A percentile compares a stretch with the other conserved stretches of the same genome.
Evolutionary conservation across 495 filamentous ascomycete species (phyloP).

Genomic region (Penicillium riverlandense): DNA sequence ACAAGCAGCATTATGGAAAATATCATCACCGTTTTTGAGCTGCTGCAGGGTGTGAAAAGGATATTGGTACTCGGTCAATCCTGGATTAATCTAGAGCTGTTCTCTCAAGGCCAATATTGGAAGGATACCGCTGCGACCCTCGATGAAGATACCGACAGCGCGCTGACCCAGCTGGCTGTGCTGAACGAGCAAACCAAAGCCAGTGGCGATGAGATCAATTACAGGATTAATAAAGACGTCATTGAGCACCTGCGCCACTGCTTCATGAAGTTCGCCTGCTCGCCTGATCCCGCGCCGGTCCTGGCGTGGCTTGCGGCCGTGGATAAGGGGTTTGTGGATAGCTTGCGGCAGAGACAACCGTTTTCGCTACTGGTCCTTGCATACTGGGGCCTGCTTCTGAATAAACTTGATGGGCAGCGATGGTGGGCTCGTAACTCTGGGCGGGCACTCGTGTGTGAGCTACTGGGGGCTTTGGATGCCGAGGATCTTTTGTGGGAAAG

Average conservation of each 20-base stretch:
- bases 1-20: conserved; percentile 2
- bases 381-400: conserved; percentile 1
- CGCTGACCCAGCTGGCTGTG: neutral
- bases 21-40: conserved; percentile 2
- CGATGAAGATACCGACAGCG: neutral
- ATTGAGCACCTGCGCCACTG: neutral
- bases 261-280: neutral
- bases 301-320: conserved; percentile 2
- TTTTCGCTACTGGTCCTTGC: conserved; percentile 2
- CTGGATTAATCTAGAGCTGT: neutral
- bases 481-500: neutral
- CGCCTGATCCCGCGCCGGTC: neutral
- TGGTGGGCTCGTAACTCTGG: conserved; percentile 4
- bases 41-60: conserved; percentile 2
- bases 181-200: neutral
- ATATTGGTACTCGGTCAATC: neutral
- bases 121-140: neutral
- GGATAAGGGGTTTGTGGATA: conserved; percentile 1
- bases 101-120: conserved; percentile 1
- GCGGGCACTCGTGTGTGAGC: conserved; percentile 1
- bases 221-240: neutral
- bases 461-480: neutral
- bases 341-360: neutral
- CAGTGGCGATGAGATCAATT: neutral
- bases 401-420: neutral